Percentiles rank a stretch among this genome's conserved stretches.
Conservation (phyloP, 768 basidiomycete species). For the Austroboletus festivus region DNA sequence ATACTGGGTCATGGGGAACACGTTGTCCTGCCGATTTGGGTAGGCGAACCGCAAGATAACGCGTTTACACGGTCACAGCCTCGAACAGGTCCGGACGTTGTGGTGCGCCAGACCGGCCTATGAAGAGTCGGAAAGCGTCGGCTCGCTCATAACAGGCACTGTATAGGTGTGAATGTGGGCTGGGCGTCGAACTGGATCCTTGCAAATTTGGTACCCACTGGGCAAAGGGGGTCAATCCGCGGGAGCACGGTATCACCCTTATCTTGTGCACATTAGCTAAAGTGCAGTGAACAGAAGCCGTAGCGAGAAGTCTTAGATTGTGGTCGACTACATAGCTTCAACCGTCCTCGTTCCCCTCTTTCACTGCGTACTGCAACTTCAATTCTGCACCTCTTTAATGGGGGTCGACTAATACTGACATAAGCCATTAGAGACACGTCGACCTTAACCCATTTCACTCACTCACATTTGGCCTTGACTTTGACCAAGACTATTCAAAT, state of each 20-base stretch:
- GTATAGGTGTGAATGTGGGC: no score
- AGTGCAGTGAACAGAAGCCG: no score
- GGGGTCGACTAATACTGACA: slow-evolving; percentile 8
- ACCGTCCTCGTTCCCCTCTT: no score
- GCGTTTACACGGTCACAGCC: slow-evolving; percentile 16
- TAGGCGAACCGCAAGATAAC: slow-evolving; percentile 14
- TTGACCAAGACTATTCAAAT: background rate
- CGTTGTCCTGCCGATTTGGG: slow-evolving; percentile 13
- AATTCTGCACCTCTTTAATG: slow-evolving; percentile 4
- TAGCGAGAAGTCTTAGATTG: no score
- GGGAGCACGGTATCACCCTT: background rate
- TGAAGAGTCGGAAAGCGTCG: no score
- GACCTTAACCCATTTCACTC: no score
- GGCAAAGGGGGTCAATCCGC: slow-evolving; percentile 2
- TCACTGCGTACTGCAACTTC: no score
- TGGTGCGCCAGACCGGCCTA: slow-evolving; percentile 1
- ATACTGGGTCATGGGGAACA: slow-evolving; percentile 12
- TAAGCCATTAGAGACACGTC: no score
- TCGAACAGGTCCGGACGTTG: slow-evolving; percentile 2
- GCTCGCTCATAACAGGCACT: background rate
- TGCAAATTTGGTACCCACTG: slow-evolving; percentile 1
- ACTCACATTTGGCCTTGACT: background rate
- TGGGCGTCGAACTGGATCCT: background rate
- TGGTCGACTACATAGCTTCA: no score
- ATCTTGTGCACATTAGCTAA: background rate